phyloP scores from a whole-genome alignment of 345 rosid genomes.

The Eucalyptus brandiana region DNA sequence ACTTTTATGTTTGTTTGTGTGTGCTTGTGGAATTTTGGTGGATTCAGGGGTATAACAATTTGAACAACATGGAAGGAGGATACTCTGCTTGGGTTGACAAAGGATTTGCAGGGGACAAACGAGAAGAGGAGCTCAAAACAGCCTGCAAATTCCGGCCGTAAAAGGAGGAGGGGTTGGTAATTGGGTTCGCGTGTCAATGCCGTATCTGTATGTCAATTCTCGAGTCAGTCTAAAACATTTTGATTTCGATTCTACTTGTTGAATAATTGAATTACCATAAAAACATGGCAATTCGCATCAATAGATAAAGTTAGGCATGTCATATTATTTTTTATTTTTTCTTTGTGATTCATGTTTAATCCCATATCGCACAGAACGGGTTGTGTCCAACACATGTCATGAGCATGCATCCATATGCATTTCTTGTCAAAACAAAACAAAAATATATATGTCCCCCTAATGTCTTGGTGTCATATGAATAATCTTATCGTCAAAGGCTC shows the following conservation, averaged over 20 bases:
- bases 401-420: too few species aligned
- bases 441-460: background rate
- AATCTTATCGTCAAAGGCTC: background rate
- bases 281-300: too few species aligned
- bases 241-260: background rate
- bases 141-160: constrained; percentile 22
- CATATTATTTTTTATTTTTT: too few species aligned
- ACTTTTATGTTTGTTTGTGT: too few species aligned
- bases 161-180: background rate
- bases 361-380: fast-evolving
- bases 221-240: background rate
- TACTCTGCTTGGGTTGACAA: constrained; percentile 35
- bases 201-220: background rate
- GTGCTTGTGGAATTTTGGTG: background rate
- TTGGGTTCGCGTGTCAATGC: background rate
- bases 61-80: constrained; percentile 34
- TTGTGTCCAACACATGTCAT: background rate
- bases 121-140: constrained; percentile 24
- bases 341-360: background rate
- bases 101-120: constrained; percentile 23
- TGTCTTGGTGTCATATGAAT: background rate
- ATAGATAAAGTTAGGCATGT: background rate
- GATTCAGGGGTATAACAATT: constrained; percentile 12
- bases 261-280: too few species aligned
- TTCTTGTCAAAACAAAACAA: too few species aligned